Evolutionary conservation across 495 filamentous ascomycete species (phyloP).

Genomic region (Viridothelium virens): DNA sequence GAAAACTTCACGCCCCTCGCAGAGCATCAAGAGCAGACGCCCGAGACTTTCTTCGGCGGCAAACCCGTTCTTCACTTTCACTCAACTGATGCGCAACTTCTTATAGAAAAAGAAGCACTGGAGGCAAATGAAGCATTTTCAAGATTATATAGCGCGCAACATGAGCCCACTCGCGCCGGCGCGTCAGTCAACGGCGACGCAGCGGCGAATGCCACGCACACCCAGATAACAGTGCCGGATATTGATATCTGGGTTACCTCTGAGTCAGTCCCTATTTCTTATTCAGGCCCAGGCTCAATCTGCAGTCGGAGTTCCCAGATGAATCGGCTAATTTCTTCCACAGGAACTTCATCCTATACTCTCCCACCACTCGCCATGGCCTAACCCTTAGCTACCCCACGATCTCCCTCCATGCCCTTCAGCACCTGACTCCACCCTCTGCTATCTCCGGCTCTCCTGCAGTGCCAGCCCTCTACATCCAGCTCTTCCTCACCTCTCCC

Average conservation of each 20-base stretch:
- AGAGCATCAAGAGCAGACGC: constrained; percentile 78
- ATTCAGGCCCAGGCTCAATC: background rate
- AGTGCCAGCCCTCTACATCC: constrained; percentile 67
- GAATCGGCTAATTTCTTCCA: no score
- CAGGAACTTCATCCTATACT: constrained; percentile 70
- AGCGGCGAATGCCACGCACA: constrained; percentile 36
- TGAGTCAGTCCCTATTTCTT: constrained; percentile 46
- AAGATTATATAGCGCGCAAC: constrained; percentile 8
- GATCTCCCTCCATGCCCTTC: constrained; percentile 83
- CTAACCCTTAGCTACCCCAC: constrained; percentile 78
- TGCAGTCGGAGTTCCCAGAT: no score
- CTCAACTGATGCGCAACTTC: constrained; percentile 52
- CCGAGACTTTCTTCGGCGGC: constrained; percentile 68
- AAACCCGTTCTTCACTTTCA: constrained; percentile 77
- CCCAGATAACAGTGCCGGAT: constrained; percentile 39
- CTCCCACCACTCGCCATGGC: constrained; percentile 50
- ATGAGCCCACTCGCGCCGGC: background rate
- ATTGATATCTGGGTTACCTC: constrained; percentile 75
- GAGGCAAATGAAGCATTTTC: constrained; percentile 31
- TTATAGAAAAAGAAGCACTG: constrained; percentile 38
- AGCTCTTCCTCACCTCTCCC: constrained; percentile 54
- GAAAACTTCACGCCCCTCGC: constrained; percentile 62
- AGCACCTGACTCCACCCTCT: constrained; percentile 47
- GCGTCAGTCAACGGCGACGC: constrained; percentile 18
- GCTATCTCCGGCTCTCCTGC: constrained; percentile 33